phyloP scores from a whole-genome alignment of 352 stramenopile genomes.

The Saprolegnia parasitica region DNA sequence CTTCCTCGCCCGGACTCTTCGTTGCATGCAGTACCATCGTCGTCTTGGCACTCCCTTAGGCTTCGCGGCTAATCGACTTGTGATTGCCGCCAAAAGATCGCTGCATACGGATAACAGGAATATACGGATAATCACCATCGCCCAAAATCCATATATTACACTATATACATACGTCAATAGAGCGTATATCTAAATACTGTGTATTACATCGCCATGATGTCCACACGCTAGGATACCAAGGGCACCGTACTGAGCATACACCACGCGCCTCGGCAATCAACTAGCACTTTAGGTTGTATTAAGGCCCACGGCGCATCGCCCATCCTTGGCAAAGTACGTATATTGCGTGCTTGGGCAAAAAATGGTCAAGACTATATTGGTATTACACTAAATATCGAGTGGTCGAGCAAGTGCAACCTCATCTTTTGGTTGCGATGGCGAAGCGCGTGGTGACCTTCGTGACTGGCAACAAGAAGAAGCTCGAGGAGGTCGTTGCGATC shows the following conservation, averaged over 20 bases:
- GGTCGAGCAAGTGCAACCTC: not conserved
- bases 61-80: no score
- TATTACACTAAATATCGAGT: not conserved
- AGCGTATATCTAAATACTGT: no score
- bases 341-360: conserved; percentile 65
- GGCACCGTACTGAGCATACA: not conserved
- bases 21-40: no score
- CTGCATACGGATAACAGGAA: no score
- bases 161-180: no score
- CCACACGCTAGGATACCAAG: no score
- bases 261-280: not conserved
- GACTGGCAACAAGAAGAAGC: conserved; percentile 30
- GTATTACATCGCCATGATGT: no score
- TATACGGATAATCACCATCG: no score
- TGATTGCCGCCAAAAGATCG: no score
- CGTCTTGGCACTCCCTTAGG: no score
- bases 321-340: conserved; percentile 85
- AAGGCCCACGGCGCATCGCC: conserved; percentile 45
- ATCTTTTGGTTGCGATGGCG: conserved; percentile 7
- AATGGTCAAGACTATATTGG: conserved; percentile 23
- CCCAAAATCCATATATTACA: no score
- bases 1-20: no score
- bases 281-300: not conserved
- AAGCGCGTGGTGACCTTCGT: conserved; percentile 29
- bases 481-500: conserved; percentile 43